These are phyloP conservation scores for Fonsecaea monophora DNA, from an alignment of 2,329 filamentous ascomycete species.

Conservation along the genomic window DNA sequence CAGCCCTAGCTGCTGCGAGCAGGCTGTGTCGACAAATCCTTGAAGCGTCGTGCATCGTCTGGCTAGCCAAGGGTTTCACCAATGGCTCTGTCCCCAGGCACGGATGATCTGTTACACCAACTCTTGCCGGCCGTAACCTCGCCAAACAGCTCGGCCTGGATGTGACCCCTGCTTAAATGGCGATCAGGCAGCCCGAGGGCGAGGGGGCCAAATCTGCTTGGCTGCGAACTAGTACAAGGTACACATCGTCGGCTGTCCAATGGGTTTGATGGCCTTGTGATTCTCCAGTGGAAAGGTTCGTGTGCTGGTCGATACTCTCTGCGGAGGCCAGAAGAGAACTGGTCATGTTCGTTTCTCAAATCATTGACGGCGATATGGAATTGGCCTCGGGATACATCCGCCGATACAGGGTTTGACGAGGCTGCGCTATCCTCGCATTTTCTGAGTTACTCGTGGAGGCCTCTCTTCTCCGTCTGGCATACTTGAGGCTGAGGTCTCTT, in stretches of 20 bases:
- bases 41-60: background rate
- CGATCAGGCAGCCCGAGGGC: background rate
- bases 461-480: background rate
- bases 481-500: too few species aligned
- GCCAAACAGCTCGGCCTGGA: background rate
- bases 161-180: background rate
- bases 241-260: background rate
- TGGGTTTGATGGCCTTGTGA: background rate
- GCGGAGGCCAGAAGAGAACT: background rate
- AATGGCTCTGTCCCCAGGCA: background rate
- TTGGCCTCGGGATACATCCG: background rate
- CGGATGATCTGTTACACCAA: background rate
- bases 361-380: background rate
- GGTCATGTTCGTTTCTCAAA: background rate
- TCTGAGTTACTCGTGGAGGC: background rate
- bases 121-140: background rate
- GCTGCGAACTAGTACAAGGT: background rate
- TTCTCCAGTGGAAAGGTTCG: background rate
- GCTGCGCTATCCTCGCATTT: background rate
- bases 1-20: background rate
- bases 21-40: slow-evolving; percentile 1
- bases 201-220: slow-evolving; percentile 1
- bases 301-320: background rate
- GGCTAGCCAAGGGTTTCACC: background rate
- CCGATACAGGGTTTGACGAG: background rate